phyloP scores from a whole-genome alignment of 2,329 filamentous ascomycete genomes.

The Nemania sp. region DNA sequence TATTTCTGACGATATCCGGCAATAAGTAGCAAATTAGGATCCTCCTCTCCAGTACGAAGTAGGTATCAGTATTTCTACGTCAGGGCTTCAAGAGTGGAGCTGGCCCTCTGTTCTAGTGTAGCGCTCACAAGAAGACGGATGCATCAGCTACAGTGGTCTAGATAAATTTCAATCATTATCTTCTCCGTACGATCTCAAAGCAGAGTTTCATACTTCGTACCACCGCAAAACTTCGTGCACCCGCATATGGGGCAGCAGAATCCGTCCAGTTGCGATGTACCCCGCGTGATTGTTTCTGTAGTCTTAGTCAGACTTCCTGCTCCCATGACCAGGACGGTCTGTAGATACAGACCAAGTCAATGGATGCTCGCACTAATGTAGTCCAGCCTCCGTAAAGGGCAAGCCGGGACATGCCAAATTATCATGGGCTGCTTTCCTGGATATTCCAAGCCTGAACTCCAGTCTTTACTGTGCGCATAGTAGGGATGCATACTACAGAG shows the following conservation, averaged over 20 bases:
- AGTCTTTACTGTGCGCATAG: no score
- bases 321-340: constrained; percentile 14
- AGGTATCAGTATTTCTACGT: no score
- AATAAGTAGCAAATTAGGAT: constrained; percentile 5
- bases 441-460: no score
- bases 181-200: no score
- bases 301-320: constrained; percentile 19
- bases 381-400: constrained; percentile 15
- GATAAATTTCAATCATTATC: no score
- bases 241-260: neutral
- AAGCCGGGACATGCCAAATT: constrained; percentile 14
- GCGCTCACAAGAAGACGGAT: no score
- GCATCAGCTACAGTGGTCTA: constrained; percentile 1
- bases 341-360: neutral
- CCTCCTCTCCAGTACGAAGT: neutral
- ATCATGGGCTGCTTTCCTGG: neutral
- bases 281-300: constrained; percentile 10
- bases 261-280: constrained; percentile 2
- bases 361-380: constrained; percentile 1
- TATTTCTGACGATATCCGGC: neutral
- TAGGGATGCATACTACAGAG: neutral
- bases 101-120: no score
- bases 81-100: no score
- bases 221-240: neutral
- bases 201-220: no score